phyloP scores from a whole-genome alignment of 169 alveolate species.

The Plasmodium gaboni region DNA sequence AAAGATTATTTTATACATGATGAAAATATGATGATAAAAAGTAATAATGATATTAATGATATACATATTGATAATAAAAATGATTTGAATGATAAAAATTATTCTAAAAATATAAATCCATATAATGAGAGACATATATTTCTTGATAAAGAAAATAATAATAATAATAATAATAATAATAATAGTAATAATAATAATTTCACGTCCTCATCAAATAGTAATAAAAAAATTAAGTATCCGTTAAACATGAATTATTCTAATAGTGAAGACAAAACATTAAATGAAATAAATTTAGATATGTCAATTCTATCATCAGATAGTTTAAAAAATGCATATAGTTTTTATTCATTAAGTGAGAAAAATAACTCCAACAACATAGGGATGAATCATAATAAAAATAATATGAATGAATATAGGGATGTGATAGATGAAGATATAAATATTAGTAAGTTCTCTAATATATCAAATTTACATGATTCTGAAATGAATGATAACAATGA shows the following conservation, averaged over 20 bases:
- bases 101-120: neutral
- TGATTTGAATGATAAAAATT: neutral
- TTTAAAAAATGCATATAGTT: slow-evolving; percentile 41
- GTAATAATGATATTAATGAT: neutral
- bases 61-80: neutral
- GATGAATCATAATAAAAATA: neutral
- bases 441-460: slow-evolving; percentile 12
- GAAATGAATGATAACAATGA: slow-evolving; percentile 5
- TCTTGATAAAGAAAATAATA: too few species aligned
- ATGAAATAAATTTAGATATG: slow-evolving; percentile 11
- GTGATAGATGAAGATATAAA: neutral
- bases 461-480: slow-evolving; percentile 21
- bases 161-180: too few species aligned
- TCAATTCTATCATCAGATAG: slow-evolving; percentile 19
- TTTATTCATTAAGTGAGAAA: slow-evolving; percentile 30
- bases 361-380: slow-evolving; percentile 16
- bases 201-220: too few species aligned
- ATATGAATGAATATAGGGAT: neutral
- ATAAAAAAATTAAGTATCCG: too few species aligned
- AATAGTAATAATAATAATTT: too few species aligned
- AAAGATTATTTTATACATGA: neutral
- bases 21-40: neutral
- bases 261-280: neutral
- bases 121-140: too few species aligned
- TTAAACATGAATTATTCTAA: neutral